These are phyloP conservation scores for Hyaloscypha hepaticicola DNA, from an alignment of 495 filamentous ascomycete genomes.

Conservation along the genomic window DNA sequence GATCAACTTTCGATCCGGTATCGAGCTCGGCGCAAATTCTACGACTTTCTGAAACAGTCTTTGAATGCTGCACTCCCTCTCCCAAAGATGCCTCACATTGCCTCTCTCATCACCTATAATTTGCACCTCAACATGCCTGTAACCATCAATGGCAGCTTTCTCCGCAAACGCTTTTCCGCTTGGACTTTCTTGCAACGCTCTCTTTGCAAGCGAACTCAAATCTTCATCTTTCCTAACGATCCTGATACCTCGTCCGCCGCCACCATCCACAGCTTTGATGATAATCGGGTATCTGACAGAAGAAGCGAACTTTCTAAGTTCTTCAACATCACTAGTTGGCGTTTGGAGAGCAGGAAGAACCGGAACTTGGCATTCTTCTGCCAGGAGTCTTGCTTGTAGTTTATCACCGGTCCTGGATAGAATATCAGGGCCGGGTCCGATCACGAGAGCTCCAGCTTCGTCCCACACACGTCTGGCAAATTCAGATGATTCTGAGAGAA, in stretches of 20 bases:
- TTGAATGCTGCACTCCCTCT: conserved; percentile 61
- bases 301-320: conserved; percentile 44
- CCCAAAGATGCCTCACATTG: conserved; percentile 54
- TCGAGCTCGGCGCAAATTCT: conserved; percentile 39
- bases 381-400: conserved; percentile 53
- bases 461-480: conserved; percentile 53
- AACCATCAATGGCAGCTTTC: conserved; percentile 47
- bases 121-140: conserved; percentile 57
- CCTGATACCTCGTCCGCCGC: conserved; percentile 52
- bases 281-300: conserved; percentile 55
- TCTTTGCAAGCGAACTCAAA: conserved; percentile 40
- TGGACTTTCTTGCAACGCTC: conserved; percentile 39
- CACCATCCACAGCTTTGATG: conserved; percentile 55
- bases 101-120: conserved; percentile 56
- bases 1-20: conserved; percentile 32
- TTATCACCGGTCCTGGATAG: conserved; percentile 57
- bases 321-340: conserved; percentile 41
- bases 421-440: conserved; percentile 54
- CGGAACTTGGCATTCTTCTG: conserved; percentile 52
- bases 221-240: conserved; percentile 43
- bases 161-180: conserved; percentile 29
- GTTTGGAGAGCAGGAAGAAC: conserved; percentile 48
- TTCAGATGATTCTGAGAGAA: conserved; percentile 57
- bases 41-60: conserved; percentile 59
- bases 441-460: conserved; percentile 47